Evolutionary conservation across 345 rosid species (phyloP), one percentile per base, ranked within the genome.

Genomic region (Arabis hirsuta): DNA sequence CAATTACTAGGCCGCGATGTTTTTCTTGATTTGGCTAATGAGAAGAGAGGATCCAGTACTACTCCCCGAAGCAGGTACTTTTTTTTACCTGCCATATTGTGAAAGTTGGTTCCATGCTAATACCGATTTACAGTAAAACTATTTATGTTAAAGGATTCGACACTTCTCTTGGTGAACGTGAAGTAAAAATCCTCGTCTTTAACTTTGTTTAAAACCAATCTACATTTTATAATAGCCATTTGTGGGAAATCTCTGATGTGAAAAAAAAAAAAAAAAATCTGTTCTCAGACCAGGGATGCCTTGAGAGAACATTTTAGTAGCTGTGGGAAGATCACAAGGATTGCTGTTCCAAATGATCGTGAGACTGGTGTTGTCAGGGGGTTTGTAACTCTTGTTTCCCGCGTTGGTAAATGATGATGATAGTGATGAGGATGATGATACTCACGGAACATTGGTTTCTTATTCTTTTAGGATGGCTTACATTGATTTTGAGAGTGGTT

Each of bases 271-370:
- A 4, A 22, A 31, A 24, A 14, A 39, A 34, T 44, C 27, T 63
- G 60, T 51, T 83, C 38, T 42, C 87, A 90, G 96, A 53, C 81
- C 53, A 89, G 76, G 76, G 55, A 34, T 39, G 48, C 84, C 26
- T 79, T 95, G 73, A 62, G 62, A 20, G 86, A 69, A 41, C 96
- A 77, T 72, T 95, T 95, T 71, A 79, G 79, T 20, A 34, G 59
- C 12, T 95, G 99, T 75, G 99, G 99, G 4, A 84, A 84, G 59
- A 67, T 89, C 26, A 11, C 81, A 41, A 84, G 89, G 75, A 65
- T 91, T 47, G 44, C 81, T 5, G 27, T 90, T 51, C 97, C 97
- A 8, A 50, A 55, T 44, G 96, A 91, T 73, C 65, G 73, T 24
- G 91, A 90, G 29, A 85, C 76, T 63, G 93, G 96, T 39, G 72